Conservation (phyloP, 495 filamentous ascomycete genomes). For the Penicillium goetzii region DNA sequence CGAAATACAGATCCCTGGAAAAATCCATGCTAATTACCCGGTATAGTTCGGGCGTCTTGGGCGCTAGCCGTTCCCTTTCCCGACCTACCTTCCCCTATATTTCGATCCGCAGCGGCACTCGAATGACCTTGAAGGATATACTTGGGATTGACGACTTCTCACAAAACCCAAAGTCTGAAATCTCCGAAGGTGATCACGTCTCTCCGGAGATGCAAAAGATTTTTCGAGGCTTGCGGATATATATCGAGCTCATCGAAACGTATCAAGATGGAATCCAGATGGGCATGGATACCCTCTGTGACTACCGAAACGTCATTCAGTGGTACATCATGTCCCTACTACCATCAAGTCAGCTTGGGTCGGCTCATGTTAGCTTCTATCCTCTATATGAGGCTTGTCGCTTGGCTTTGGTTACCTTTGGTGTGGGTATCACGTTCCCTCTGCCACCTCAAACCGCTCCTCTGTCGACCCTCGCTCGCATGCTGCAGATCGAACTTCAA, state of each 20-base stretch:
- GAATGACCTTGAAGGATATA: not conserved
- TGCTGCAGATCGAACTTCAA: not conserved
- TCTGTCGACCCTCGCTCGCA: not conserved
- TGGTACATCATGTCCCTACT: slow-evolving; percentile 16
- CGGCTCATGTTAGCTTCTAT: not conserved
- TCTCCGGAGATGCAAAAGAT: not conserved
- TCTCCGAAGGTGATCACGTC: not conserved
- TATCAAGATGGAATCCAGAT: slow-evolving; percentile 14
- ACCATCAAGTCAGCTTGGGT: slow-evolving; percentile 10
- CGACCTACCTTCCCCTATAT: slow-evolving; percentile 2
- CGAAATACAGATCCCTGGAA: no score
- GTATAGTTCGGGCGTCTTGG: not conserved
- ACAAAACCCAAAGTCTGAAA: not conserved
- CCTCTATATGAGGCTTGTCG: not conserved
- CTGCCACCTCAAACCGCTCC: slow-evolving; percentile 1
- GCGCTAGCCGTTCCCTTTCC: not conserved
- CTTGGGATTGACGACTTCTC: not conserved
- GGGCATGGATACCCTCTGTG: slow-evolving; percentile 6
- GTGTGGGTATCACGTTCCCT: not conserved
- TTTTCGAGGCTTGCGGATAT: not conserved
- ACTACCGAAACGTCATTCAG: slow-evolving; percentile 13
- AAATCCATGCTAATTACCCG: not conserved
- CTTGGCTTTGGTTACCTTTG: not conserved
- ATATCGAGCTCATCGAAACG: slow-evolving; percentile 7
- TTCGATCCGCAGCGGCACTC: not conserved